Percentiles rank a stretch among this genome's conserved stretches.
These are phyloP conservation scores for Actinidia polygama DNA, from an alignment of 179 eudicot genomes.

Conservation along the genomic window DNA sequence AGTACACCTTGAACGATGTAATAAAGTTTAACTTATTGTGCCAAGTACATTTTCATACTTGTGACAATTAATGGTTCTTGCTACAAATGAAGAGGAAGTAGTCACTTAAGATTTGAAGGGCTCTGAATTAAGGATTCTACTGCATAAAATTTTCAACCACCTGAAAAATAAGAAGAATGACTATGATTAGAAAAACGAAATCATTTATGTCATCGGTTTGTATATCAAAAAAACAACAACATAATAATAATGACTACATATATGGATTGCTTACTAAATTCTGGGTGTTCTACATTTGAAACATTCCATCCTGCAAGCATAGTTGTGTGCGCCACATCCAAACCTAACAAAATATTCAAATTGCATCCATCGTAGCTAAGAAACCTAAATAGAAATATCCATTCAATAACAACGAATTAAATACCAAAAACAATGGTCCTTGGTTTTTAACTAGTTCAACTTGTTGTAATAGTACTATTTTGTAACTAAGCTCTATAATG, in stretches of 20 bases:
- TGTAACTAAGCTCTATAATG: too few relatives aligned
- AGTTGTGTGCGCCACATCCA: constrained; percentile 71
- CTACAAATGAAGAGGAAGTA: too few relatives aligned
- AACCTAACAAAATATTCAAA: constrained; percentile 30
- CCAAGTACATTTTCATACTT: too few relatives aligned
- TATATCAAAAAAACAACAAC: background rate
- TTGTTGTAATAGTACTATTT: too few relatives aligned
- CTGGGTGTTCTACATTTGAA: constrained; percentile 57
- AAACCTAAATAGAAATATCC: too few relatives aligned
- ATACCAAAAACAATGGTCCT: too few relatives aligned
- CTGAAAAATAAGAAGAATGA: constrained; percentile 18
- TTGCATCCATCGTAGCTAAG: background rate
- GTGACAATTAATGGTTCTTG: too few relatives aligned
- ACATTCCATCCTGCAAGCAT: constrained; percentile 72
- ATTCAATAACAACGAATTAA: too few relatives aligned
- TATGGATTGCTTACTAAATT: background rate
- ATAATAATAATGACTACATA: background rate
- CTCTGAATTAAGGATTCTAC: background rate
- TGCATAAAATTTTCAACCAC: background rate
- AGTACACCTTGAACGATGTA: too few relatives aligned
- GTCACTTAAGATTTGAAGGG: background rate
- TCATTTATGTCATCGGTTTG: background rate
- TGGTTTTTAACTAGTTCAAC: too few relatives aligned
- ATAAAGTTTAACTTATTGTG: too few relatives aligned
- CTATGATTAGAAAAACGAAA: background rate